These are phyloP conservation scores for Talaromyces sp. DNA, from an alignment of 2,329 filamentous ascomycete species.

Conservation along the genomic window DNA sequence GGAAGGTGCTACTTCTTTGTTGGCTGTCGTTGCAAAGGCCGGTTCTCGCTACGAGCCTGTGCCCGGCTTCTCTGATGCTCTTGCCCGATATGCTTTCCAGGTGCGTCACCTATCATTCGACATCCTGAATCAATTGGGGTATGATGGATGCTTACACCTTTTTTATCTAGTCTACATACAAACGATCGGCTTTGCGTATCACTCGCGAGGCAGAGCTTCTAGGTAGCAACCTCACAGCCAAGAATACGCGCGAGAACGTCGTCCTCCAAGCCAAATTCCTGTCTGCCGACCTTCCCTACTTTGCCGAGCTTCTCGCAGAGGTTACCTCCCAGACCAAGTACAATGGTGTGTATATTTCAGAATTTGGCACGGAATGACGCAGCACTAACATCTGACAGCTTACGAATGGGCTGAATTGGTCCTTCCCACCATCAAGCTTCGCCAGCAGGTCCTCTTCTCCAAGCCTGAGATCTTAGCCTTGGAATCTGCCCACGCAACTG, in stretches of 20 bases:
- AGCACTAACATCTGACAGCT: constrained; percentile 51
- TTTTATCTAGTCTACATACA: constrained; percentile 65
- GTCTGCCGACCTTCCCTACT: constrained; percentile 93
- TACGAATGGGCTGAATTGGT: constrained; percentile 91
- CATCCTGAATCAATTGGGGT: not conserved
- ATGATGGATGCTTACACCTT: constrained; percentile 19
- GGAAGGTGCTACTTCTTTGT: constrained; percentile 80
- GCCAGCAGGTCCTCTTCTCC: constrained; percentile 69
- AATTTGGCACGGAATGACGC: not conserved
- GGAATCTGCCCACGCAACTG: constrained; percentile 79
- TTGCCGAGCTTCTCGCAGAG: constrained; percentile 91
- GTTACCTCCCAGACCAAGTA: constrained; percentile 86
- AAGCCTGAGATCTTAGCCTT: constrained; percentile 68
- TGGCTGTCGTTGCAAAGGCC: constrained; percentile 89
- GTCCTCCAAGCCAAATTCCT: constrained; percentile 94
- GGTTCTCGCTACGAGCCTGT: constrained; percentile 88
- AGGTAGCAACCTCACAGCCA: constrained; percentile 80
- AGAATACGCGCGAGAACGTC: constrained; percentile 89
- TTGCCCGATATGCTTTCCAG: constrained; percentile 98
- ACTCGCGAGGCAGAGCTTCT: constrained; percentile 93
- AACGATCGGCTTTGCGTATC: constrained; percentile 87
- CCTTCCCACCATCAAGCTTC: constrained; percentile 68
- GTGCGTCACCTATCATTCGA: constrained; percentile 47
- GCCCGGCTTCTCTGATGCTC: constrained; percentile 82
- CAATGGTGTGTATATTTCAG: constrained; percentile 50